Percentiles rank a stretch among this genome's conserved stretches.
Evolutionary conservation across 129 eudicot genomes (phyloP).

Genomic region (Calendula officinalis): DNA sequence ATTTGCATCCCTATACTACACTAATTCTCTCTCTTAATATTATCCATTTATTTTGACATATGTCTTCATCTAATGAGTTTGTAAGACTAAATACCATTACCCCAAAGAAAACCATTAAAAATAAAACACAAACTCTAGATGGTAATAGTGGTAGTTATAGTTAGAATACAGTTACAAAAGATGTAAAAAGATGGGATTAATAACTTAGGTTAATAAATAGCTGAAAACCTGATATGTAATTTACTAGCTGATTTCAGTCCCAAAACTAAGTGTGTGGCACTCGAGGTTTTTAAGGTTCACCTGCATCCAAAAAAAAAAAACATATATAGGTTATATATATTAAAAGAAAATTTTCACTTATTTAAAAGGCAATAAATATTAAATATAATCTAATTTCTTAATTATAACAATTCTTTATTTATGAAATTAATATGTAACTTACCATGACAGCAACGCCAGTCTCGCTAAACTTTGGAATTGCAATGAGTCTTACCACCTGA

Average conservation of each 20-base stretch:
- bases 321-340: too few species aligned
- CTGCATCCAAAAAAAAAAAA: constrained; percentile 46
- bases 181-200: constrained; percentile 1
- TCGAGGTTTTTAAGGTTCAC: constrained; percentile 81
- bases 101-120: too few species aligned
- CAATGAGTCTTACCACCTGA: constrained; percentile 74
- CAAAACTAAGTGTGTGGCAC: constrained; percentile 75
- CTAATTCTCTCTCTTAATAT: too few species aligned
- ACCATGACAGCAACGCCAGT: constrained; percentile 91
- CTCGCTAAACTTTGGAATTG: constrained; percentile 83
- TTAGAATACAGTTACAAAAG: background rate
- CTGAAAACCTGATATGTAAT: constrained; percentile 9
- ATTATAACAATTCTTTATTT: background rate
- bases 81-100: too few species aligned
- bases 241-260: constrained; percentile 44
- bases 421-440: constrained; percentile 16
- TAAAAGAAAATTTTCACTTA: too few species aligned
- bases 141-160: too few species aligned
- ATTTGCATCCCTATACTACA: too few species aligned
- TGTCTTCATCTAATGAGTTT: too few species aligned
- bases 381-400: constrained; percentile 7
- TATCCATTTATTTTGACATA: too few species aligned
- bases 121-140: too few species aligned
- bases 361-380: background rate
- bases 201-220: background rate